Percentiles rank a stretch among this genome's conserved stretches.
These are phyloP conservation scores for Pseudogymnoascus sp. DNA, from an alignment of 2,329 filamentous ascomycete species.

Conservation along the genomic window DNA sequence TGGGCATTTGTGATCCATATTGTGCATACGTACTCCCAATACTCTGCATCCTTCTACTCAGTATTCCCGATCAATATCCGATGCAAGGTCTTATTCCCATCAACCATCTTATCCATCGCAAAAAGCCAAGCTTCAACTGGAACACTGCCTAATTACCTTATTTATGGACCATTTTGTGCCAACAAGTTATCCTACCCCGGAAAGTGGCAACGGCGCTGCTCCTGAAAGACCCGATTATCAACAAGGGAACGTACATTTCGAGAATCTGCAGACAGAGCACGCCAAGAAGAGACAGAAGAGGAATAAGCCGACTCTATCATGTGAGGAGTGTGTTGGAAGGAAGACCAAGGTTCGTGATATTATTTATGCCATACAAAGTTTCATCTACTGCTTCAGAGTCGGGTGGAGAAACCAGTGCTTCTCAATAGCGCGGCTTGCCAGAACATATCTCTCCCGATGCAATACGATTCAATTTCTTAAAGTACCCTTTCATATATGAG, in stretches of 20 bases:
- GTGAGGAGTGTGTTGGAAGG: constrained; percentile 71
- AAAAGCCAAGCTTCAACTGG: not conserved
- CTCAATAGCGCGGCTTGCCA: too few relatives aligned
- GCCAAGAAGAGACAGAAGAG: constrained; percentile 66
- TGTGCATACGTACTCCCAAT: not conserved
- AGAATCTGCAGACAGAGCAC: constrained; percentile 14
- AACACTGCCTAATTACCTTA: not conserved
- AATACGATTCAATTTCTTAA: not conserved
- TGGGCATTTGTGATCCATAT: constrained; percentile 2
- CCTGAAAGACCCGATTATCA: not conserved
- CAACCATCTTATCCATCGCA: constrained; percentile 18
- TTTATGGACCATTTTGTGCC: constrained; percentile 5
- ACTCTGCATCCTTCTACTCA: not conserved
- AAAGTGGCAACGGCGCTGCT: not conserved
- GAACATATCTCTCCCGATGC: not conserved
- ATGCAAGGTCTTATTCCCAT: constrained; percentile 24
- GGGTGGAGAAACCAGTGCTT: not conserved
- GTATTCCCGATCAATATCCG: constrained; percentile 7
- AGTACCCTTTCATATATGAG: not conserved
- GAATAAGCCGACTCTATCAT: constrained; percentile 76
- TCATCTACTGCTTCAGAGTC: not conserved
- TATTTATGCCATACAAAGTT: not conserved
- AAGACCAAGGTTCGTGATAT: constrained; percentile 62
- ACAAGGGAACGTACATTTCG: not conserved
- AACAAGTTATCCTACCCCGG: not conserved